A percentile compares a stretch with the other conserved stretches of the same genome.
Conservation (phyloP, 306 rosid genomes). For the Vigna hirtella region DNA sequence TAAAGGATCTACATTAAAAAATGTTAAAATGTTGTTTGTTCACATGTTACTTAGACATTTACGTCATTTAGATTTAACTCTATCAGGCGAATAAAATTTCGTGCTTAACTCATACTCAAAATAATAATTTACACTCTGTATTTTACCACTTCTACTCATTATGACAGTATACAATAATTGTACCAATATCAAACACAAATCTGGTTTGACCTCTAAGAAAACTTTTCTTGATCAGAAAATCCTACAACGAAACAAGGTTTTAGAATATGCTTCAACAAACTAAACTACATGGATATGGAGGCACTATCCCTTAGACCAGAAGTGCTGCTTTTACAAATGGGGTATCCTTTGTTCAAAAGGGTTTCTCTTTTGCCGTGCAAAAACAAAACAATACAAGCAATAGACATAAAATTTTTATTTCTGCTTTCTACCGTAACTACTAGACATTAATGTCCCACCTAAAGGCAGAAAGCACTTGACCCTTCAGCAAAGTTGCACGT, state of each 20-base stretch:
- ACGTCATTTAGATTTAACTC: not conserved
- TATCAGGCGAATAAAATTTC: not conserved
- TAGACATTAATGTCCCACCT: constrained; percentile 47
- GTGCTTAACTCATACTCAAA: not conserved
- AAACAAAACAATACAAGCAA: constrained; percentile 33
- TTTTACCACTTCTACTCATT: not conserved
- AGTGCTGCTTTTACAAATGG: constrained; percentile 48
- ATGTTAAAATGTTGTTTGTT: not conserved
- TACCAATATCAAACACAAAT: not conserved
- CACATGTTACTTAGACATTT: not conserved
- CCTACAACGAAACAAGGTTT: not conserved
- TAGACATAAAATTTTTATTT: constrained; percentile 44
- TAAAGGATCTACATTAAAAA: not conserved
- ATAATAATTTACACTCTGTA: not conserved
- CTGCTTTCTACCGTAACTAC: constrained; percentile 49
- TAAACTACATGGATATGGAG: constrained; percentile 24
- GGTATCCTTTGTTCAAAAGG: constrained; percentile 40
- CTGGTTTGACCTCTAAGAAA: not conserved
- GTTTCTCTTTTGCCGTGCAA: constrained; percentile 42
- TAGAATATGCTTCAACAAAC: not conserved
- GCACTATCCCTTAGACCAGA: constrained; percentile 41
- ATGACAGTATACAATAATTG: not conserved
- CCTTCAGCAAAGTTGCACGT: constrained; percentile 40
- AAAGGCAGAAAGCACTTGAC: constrained; percentile 34
- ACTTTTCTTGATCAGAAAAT: not conserved